Conservation (phyloP, 179 eudicot genomes). For the Corrigiola litoralis region DNA sequence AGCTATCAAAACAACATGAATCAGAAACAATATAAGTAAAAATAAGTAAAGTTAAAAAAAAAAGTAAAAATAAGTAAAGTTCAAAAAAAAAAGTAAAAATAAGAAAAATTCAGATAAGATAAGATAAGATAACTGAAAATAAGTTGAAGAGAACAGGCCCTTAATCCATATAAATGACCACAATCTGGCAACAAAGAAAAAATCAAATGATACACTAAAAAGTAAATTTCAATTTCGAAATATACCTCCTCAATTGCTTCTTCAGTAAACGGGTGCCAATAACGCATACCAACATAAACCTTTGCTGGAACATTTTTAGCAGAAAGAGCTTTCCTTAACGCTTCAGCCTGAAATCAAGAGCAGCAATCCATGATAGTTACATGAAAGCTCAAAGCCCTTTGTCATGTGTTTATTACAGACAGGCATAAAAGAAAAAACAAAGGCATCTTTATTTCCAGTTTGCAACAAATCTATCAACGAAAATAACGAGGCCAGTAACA, state of each 20-base stretch:
- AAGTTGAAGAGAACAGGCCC: too few relatives aligned
- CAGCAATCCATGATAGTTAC: slow-evolving; percentile 3
- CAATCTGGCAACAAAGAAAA: too few relatives aligned
- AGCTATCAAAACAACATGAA: too few relatives aligned
- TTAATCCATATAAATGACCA: too few relatives aligned
- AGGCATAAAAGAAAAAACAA: not conserved
- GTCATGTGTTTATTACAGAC: not conserved
- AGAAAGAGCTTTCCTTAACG: slow-evolving; percentile 67
- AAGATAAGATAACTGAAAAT: too few relatives aligned
- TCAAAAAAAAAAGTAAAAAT: too few relatives aligned
- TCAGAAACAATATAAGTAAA: too few relatives aligned
- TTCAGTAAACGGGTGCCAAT: slow-evolving; percentile 99
- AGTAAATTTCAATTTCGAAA: not conserved
- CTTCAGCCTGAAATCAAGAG: slow-evolving; percentile 63
- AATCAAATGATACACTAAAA: not conserved
- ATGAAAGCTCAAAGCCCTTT: not conserved
- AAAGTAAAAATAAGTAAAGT: too few relatives aligned
- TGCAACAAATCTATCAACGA: not conserved
- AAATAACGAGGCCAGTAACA: slow-evolving; percentile 20
- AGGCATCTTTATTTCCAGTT: not conserved
- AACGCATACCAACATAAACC: slow-evolving; percentile 99
- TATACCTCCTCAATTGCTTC: slow-evolving; percentile 97
- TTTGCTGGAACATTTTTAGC: slow-evolving; percentile 82
- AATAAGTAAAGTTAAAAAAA: too few relatives aligned
- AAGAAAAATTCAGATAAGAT: too few relatives aligned